Evolutionary conservation across 2,329 filamentous ascomycete genomes (phyloP), one percentile per base, ranked within the genome.

Genomic region (Dothistroma pini): DNA sequence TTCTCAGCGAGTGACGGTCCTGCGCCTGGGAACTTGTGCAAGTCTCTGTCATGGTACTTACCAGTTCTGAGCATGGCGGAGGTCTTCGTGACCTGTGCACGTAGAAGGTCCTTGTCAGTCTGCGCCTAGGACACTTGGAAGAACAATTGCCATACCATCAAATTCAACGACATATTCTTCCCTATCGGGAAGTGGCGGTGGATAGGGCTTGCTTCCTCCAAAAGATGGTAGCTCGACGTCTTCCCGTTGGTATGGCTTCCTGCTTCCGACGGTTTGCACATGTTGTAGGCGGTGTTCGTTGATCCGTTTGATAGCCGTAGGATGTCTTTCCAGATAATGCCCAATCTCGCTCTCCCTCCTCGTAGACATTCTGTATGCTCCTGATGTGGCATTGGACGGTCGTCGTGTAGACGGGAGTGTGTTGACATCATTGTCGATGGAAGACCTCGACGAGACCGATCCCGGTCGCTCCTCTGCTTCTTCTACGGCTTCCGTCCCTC

Each of bases 11-110:
- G 25, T 29, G 6, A 29, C 25, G 25, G 25, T 6, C 25, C 25
- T 29, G 25, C 25, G 25, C 25, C 25, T 29, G 25, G 6, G 2
- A 29, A 29, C 3, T 2, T 29, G 25, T 29, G 25, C 25, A 29
- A 29, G 25, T 29, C 6, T 29, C 25, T 29, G 2, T 2, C 25
- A 29, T 29, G 25, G 25, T 6, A 29, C 25, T 29, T 29, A 29
- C 25, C 92, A 96, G 73, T 96, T 96, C 77, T 93, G 89, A 0
- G 91, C 89, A 75, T 96, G 91, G 62, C 93, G 72, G 2, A 91
- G 91, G 70, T 96, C 92, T 65, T 92, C 83, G 1, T 86, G 88
- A 0, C 41, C 9, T 44, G 14, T 2, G 11, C 11, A 38, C 11
- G 35, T 5, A 14, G 8, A 44, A 19, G n/a, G 41, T 44, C 5